Conservation (phyloP, 2,329 filamentous ascomycete species). For the Ambrosiella xylebori region DNA sequence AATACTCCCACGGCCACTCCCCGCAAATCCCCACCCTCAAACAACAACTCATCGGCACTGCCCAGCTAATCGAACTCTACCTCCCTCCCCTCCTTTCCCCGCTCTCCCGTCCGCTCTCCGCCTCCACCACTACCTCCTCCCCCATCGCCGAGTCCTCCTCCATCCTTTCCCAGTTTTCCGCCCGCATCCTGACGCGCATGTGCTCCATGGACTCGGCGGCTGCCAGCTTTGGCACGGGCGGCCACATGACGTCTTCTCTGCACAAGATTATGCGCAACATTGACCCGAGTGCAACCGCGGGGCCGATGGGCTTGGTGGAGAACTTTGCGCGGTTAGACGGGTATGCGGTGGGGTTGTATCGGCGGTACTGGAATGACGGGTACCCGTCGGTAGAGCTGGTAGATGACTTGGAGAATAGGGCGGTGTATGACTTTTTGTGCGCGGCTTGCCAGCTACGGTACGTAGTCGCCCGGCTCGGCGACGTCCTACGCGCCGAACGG, state of each 20-base stretch:
- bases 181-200: not conserved
- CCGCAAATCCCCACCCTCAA: not conserved
- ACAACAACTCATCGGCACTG: not conserved
- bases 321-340: not conserved
- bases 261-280: not conserved
- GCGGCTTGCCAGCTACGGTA: not conserved
- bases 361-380: not conserved
- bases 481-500: not conserved
- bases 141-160: not conserved
- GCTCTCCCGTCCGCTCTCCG: not conserved
- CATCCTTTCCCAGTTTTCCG: not conserved
- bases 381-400: not conserved
- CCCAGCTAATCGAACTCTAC: not conserved
- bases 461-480: not conserved
- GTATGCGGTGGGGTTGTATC: not conserved
- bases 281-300: not conserved
- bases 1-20: not conserved
- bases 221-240: not conserved
- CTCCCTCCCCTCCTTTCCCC: not conserved
- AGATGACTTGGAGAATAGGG: slow-evolving; percentile 1
- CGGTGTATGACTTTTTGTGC: not conserved
- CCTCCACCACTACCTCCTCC: not conserved
- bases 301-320: not conserved
- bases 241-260: not conserved
- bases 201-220: not conserved